Percentiles rank a stretch among this genome's conserved stretches.
These are phyloP conservation scores for Saccharomyces pastorianus DNA, from an alignment of 1,139 yeast genomes.

Conservation along the genomic window DNA sequence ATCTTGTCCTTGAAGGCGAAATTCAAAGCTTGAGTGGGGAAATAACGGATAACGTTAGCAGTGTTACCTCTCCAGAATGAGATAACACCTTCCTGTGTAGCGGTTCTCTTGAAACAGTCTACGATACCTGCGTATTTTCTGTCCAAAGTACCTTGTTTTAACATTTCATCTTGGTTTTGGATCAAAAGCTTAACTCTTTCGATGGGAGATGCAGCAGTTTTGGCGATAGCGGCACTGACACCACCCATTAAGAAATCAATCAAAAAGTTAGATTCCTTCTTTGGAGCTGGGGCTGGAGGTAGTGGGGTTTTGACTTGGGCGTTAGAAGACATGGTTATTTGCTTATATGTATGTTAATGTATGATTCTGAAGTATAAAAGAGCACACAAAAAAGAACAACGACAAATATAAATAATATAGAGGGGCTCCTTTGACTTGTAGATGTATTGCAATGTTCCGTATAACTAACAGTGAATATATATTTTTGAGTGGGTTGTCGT, in stretches of 20 bases:
- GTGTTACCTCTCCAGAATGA: conserved; percentile 82
- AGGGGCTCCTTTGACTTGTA: not conserved
- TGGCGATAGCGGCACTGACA: conserved; percentile 77
- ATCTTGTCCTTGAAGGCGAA: conserved; percentile 78
- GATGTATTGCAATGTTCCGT: not conserved
- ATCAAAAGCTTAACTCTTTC: conserved; percentile 74
- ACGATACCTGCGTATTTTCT: conserved; percentile 58
- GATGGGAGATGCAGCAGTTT: conserved; percentile 79
- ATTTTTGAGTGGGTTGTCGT: not conserved
- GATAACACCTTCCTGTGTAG: conserved; percentile 59
- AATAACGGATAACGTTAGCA: conserved; percentile 73
- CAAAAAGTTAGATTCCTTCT: conserved; percentile 35
- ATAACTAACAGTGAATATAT: not conserved
- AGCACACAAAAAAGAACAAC: not conserved
- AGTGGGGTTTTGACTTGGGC: conserved; percentile 2
- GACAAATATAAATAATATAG: not conserved
- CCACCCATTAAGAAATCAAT: conserved; percentile 69
- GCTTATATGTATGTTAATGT: not conserved
- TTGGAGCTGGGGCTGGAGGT: conserved; percentile 16
- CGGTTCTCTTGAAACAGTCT: conserved; percentile 67
- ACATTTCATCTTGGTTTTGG: conserved; percentile 78
- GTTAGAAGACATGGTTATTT: not conserved
- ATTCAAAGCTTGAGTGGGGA: conserved; percentile 79
- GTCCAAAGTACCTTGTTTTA: conserved; percentile 70
- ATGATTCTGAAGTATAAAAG: not conserved